These are phyloP conservation scores for Acacia crassicarpa DNA, from an alignment of 306 rosid genomes.

Conservation along the genomic window DNA sequence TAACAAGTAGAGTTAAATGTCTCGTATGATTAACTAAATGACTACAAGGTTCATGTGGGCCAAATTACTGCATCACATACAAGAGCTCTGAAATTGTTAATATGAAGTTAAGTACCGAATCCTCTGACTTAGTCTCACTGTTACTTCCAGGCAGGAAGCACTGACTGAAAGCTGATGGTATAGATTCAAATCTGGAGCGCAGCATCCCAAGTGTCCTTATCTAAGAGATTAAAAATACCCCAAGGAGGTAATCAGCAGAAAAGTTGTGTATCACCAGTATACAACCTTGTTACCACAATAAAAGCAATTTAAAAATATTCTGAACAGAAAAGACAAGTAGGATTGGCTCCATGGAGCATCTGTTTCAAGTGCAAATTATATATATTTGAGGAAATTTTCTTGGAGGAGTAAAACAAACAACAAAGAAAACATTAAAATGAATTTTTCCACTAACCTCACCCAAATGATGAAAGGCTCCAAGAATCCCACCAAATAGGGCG, in stretches of 20 bases:
- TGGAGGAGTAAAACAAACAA: background rate
- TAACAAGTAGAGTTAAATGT: background rate
- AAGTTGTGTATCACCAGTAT: conserved; percentile 16
- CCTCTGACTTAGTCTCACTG: conserved; percentile 28
- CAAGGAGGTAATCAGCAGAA: conserved; percentile 28
- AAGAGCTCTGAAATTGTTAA: conserved; percentile 32
- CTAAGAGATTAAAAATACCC: conserved; percentile 51
- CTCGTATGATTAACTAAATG: background rate
- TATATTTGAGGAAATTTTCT: conserved; percentile 7
- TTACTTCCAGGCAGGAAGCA: conserved; percentile 67
- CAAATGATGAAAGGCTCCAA: conserved; percentile 97
- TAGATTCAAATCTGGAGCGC: conserved; percentile 78
- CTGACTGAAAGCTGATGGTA: conserved; percentile 70
- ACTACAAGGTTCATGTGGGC: background rate
- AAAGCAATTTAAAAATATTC: conserved; percentile 4
- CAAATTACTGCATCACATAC: conserved; percentile 17
- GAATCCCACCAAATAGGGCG: conserved; percentile 87
- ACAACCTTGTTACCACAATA: conserved; percentile 12
- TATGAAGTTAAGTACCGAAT: conserved; percentile 39
- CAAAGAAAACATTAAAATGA: conserved; percentile 3
- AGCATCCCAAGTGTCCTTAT: conserved; percentile 99
- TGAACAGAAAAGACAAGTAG: background rate
- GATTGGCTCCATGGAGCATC: background rate
- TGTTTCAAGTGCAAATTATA: conserved; percentile 1
- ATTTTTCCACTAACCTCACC: conserved; percentile 82